Evolutionary conservation across 2,329 filamentous ascomycete species (phyloP).

Genomic region (Aspergillus sp.): DNA sequence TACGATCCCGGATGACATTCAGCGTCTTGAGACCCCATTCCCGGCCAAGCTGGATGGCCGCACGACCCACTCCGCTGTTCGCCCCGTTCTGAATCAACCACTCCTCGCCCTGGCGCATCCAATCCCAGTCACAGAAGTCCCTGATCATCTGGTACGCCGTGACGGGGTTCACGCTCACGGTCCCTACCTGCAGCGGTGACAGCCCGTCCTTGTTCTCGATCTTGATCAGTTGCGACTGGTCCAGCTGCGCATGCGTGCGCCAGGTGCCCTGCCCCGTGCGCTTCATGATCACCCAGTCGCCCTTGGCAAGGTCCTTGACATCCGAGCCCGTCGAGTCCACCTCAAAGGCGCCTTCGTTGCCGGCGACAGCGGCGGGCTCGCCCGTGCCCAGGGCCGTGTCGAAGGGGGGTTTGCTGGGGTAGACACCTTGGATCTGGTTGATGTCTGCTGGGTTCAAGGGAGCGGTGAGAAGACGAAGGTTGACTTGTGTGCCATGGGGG

Average conservation of each 20-base stretch:
- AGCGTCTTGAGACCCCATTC: conserved; percentile 87
- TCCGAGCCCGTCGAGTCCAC: conserved; percentile 61
- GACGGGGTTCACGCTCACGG: conserved; percentile 84
- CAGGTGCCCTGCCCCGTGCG: conserved; percentile 81
- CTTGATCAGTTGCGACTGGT: conserved; percentile 54
- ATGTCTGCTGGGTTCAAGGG: conserved; percentile 97
- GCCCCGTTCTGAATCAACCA: conserved; percentile 98
- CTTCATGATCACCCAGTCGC: conserved; percentile 92
- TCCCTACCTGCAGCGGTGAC: conserved; percentile 70
- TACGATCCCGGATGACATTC: conserved; percentile 73
- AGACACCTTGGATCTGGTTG: conserved; percentile 95
- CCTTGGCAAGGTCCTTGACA: conserved; percentile 56
- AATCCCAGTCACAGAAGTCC: conserved; percentile 56
- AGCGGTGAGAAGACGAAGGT: conserved; percentile 78
- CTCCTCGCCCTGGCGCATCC: conserved; percentile 56
- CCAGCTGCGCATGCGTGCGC: conserved; percentile 76
- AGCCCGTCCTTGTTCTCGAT: conserved; percentile 64
- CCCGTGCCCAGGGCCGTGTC: conserved; percentile 66
- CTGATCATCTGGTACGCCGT: conserved; percentile 90
- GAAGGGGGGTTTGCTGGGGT: conserved; percentile 76
- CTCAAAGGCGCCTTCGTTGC: conserved; percentile 88
- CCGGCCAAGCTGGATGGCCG: conserved; percentile 77
- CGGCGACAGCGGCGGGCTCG: conserved; percentile 55
- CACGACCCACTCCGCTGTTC: conserved; percentile 84
- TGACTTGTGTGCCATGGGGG: conserved; percentile 54